These are phyloP conservation scores for Peniophora sp. DNA, from an alignment of 1,284 basidiomycete genomes.

Conservation along the genomic window DNA sequence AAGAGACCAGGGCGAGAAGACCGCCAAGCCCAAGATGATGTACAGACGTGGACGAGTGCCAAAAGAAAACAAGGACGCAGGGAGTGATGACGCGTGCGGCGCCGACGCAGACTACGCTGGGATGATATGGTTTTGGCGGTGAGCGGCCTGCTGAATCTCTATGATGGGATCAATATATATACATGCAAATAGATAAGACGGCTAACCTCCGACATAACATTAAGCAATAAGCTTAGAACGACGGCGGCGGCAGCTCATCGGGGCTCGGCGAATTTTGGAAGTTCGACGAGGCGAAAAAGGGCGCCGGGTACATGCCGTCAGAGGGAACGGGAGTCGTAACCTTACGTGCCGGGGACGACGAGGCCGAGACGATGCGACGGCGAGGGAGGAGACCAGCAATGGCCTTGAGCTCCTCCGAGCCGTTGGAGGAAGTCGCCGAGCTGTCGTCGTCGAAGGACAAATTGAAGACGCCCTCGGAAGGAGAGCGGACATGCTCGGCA, in stretches of 20 bases:
- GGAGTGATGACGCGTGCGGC: conserved; percentile 27
- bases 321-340: conserved; percentile 18
- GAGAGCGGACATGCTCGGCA: conserved; percentile 44
- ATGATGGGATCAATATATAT: not conserved
- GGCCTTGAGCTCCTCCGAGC: conserved; percentile 31
- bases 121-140: conserved; percentile 13
- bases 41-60: conserved; percentile 14
- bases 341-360: conserved; percentile 14
- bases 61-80: conserved; percentile 19
- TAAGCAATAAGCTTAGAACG: conserved; percentile 34
- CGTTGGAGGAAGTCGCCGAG: conserved; percentile 22
- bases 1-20: conserved; percentile 22
- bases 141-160: not conserved
- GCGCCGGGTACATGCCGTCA: conserved; percentile 9
- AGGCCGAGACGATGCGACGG: conserved; percentile 18
- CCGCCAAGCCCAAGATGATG: conserved; percentile 21
- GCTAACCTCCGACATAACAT: conserved; percentile 34
- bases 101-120: conserved; percentile 21
- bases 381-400: conserved; percentile 23
- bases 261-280: conserved; percentile 79
- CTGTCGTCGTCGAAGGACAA: conserved; percentile 65
- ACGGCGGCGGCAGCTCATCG: conserved; percentile 63
- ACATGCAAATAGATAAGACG: not conserved
- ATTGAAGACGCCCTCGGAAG: conserved; percentile 60
- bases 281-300: conserved; percentile 65